Conservation (phyloP, 805 yeast genomes). For the Lipomyces sp. region DNA sequence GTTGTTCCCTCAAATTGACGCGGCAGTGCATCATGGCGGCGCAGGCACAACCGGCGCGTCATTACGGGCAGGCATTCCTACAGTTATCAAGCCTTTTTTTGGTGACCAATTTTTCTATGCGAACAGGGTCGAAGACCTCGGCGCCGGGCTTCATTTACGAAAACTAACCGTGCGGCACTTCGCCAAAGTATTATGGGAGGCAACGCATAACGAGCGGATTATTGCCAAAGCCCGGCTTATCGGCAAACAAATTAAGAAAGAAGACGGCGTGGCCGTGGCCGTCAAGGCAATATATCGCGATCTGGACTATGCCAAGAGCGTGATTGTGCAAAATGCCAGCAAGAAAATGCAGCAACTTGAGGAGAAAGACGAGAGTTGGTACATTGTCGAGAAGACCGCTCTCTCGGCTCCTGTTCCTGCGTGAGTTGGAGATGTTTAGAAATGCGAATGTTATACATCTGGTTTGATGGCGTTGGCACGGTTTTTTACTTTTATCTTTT, state of each 20-base stretch:
- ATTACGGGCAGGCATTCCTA: slow-evolving; percentile 82
- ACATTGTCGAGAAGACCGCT: slow-evolving; percentile 23
- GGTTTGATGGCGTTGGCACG: too few species aligned
- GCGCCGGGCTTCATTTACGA: slow-evolving; percentile 75
- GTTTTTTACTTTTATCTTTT: too few species aligned
- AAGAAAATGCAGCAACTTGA: slow-evolving; percentile 5
- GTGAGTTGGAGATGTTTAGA: background rate
- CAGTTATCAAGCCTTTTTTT: slow-evolving; percentile 90
- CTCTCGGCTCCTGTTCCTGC: background rate
- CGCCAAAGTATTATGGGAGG: slow-evolving; percentile 70
- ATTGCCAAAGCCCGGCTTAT: slow-evolving; percentile 67
- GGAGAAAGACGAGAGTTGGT: slow-evolving; percentile 29
- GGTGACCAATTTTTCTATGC: slow-evolving; percentile 97
- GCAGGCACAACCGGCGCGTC: slow-evolving; percentile 96
- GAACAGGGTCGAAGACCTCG: slow-evolving; percentile 81
- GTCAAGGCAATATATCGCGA: slow-evolving; percentile 68
- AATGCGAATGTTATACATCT: background rate
- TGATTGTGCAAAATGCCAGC: background rate
- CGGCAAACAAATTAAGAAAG: slow-evolving; percentile 68
- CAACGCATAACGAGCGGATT: slow-evolving; percentile 67
- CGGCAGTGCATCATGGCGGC: slow-evolving; percentile 97
- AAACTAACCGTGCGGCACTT: slow-evolving; percentile 68
- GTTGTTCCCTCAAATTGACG: slow-evolving; percentile 87
- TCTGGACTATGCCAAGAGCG: slow-evolving; percentile 32
- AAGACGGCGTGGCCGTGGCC: slow-evolving; percentile 80